Percentiles rank a stretch among this genome's conserved stretches.
phyloP scores from a whole-genome alignment of 2,329 filamentous ascomycete genomes.

The Colletotrichum plurivorum region DNA sequence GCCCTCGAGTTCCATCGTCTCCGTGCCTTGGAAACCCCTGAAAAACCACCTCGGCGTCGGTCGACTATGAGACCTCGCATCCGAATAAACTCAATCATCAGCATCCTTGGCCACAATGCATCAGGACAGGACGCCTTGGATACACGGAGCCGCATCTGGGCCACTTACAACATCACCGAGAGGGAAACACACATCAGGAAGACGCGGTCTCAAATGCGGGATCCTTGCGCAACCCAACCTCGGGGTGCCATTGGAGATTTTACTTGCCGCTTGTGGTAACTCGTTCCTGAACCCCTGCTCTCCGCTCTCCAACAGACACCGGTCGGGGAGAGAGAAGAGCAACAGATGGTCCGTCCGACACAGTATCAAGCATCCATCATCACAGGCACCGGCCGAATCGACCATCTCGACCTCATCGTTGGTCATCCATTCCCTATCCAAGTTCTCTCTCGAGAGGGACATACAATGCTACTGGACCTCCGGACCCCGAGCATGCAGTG shows the following conservation, averaged over 20 bases:
- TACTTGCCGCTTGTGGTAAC: slow-evolving; percentile 3
- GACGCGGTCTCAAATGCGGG: slow-evolving; percentile 27
- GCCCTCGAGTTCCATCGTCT: background rate
- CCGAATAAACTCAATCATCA: slow-evolving; percentile 24
- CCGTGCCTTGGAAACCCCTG: background rate
- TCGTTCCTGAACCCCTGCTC: background rate
- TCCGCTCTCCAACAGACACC: background rate
- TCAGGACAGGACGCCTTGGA: background rate
- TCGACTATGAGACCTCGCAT: slow-evolving; percentile 16
- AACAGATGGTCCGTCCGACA: too few relatives aligned
- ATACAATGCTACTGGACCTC: background rate
- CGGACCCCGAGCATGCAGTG: slow-evolving; percentile 6
- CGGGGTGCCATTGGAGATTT: slow-evolving; percentile 9
- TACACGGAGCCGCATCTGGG: slow-evolving; percentile 16
- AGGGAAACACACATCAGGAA: slow-evolving; percentile 7
- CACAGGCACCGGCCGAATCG: too few relatives aligned
- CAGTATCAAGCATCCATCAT: too few relatives aligned
- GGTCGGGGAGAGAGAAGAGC: too few relatives aligned
- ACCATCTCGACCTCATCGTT: background rate
- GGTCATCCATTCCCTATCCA: background rate
- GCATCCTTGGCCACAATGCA: background rate
- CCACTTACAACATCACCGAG: slow-evolving; percentile 10
- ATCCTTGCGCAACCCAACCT: slow-evolving; percentile 21
- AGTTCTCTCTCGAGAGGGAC: background rate
- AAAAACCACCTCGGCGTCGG: slow-evolving; percentile 5